Conservation (phyloP, 805 yeast species). For the Ogataea henricii region DNA sequence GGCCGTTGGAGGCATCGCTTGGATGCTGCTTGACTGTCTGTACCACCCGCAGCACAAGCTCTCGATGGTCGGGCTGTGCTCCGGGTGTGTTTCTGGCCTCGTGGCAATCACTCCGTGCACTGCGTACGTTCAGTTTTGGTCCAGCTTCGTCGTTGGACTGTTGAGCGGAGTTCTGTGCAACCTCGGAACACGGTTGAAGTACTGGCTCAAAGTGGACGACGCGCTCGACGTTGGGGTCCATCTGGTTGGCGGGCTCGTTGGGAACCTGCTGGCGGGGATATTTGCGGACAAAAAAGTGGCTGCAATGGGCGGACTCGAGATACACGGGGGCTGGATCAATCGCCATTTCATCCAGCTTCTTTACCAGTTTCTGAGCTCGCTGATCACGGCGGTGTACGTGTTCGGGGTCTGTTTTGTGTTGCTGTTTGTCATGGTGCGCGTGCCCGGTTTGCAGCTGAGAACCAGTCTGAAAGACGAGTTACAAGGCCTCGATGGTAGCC, state of each 20-base stretch:
- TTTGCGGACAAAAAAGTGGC: slow-evolving; percentile 73
- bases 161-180: slow-evolving; percentile 79
- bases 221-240: slow-evolving; percentile 92
- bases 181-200: slow-evolving; percentile 80
- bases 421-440: slow-evolving; percentile 59
- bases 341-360: slow-evolving; percentile 84
- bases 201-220: slow-evolving; percentile 75
- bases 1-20: slow-evolving; percentile 76
- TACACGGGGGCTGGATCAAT: slow-evolving; percentile 83
- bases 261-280: slow-evolving; percentile 75
- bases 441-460: slow-evolving; percentile 78
- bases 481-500: slow-evolving; percentile 85
- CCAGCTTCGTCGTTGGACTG: slow-evolving; percentile 76
- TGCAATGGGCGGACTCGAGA: slow-evolving; percentile 73
- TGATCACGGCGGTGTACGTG: slow-evolving; percentile 58
- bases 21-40: slow-evolving; percentile 83
- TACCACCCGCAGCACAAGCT: slow-evolving; percentile 58
- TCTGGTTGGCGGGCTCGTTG: slow-evolving; percentile 88
- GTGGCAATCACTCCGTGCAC: slow-evolving; percentile 96
- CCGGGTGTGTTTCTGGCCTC: slow-evolving; percentile 88
- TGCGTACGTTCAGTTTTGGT: slow-evolving; percentile 84
- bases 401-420: slow-evolving; percentile 65
- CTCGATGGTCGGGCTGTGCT: slow-evolving; percentile 90
- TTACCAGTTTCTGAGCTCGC: slow-evolving; percentile 53
- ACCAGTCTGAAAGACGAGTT: slow-evolving; percentile 71